Base-by-base conservation (phyloP, 345 rosid genomes). In the Barbarea vulgaris region DNA sequence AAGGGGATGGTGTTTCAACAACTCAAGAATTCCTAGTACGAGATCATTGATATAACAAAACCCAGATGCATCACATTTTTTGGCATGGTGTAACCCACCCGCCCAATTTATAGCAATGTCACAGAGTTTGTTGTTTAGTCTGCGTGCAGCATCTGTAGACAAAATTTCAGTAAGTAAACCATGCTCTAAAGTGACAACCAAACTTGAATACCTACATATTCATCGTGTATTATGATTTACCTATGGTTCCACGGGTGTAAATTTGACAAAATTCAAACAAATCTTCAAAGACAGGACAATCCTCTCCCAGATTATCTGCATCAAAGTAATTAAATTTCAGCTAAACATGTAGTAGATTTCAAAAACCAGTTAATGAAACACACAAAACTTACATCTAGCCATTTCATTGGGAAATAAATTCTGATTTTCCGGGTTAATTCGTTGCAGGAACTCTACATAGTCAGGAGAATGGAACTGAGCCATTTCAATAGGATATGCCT, bases 71-170 rank as follows among this genome's bases (percentile, higher is more conserved):
- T 88, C 94, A 6, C 98, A 90, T 82, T 95, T 95, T 81, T 92
- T 95, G 69, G 99, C 99, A 84, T 95, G 99, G 73, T 95, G 99
- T 53, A 95, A 79, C 44, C 99, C 99, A 24, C 98, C 99, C 28
- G 99, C 98, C 99, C 99, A 95, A 77, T 95, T 95, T 69, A 95
- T 95, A 19, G 99, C 99, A 71, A 95, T 88, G 83, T 95, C 98
- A 79, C 98, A 95, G 36, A 88, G 87, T 72, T 89, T 85, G 81
- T 95, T 87, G 85, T 95, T 95, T 79, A 95, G 83, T 81, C 97
- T 89, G 4, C 88, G 81, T 10, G 98, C 98, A 72, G 99, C 99
- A 82, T 95, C 99, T 92, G n/a, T 25, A 64, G 69, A 10, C 59
- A 67, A 36, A 18, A 46, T 12, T 19, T 27, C 57, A 72, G 69